Base-by-base conservation (phyloP, 345 rosid species). In the Aquilaria yunnanensis region DNA sequence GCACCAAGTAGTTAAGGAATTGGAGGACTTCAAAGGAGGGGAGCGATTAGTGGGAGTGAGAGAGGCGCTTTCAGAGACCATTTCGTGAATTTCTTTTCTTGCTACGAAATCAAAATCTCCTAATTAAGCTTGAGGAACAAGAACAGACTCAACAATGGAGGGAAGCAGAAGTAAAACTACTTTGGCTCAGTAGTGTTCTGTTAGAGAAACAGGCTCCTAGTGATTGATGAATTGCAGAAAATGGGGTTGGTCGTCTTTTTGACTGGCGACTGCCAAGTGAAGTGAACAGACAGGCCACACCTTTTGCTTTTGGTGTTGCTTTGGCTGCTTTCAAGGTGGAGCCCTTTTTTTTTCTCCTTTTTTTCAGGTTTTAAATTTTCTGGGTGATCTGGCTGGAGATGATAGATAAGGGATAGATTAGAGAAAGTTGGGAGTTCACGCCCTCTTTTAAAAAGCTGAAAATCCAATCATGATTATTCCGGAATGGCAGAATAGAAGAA, bases 1-100 rank as follows among this genome's bases (percentile, higher is more conserved):
- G 53, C 72, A 87, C 90, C 85, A 74, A 60, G 88, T 84, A 61
- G 86, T 68, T 79, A 79, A 82, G 59, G 75, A 62, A 59, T 66
- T 72, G 67, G 71, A 67, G 74, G 75, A 78, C 61, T 63, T 75
- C 32, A 74, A 59, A 59, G 71, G 64, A 0, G 78, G 80, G 23
- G 81, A 77, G 70, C 68, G 77, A 59, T 62, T 72, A 23, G 78
- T 58, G 37, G 73, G 66, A 53, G 77, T 70, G 47, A 71, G 57
- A 31, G 59, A 47, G 33, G 10, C 45, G 51, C 33, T 60, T 34
- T 73, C 81, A 12, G 80, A 66, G 60, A 81, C 75, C 69, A 67
- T 69, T 37, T 9, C 8, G 7, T 3, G 43, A 37, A 1, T 37
- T 3, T 37, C 43, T 37, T 37, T 37, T 37, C 47, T 31, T 46